phyloP scores from a whole-genome alignment of 148 eudicot species.

The Chenopodium berlandieri region DNA sequence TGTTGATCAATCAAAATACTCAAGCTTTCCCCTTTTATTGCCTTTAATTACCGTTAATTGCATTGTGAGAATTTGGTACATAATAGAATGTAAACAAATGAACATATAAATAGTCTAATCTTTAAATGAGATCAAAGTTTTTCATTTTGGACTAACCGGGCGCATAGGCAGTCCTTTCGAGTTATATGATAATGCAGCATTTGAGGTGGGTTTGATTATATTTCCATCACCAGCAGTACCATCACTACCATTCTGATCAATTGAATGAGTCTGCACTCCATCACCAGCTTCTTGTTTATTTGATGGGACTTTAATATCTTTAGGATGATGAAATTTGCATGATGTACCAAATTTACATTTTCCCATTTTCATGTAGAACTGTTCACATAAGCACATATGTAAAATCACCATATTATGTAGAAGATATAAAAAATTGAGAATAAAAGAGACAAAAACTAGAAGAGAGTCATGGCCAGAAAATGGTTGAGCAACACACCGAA shows the following conservation, averaged over 20 bases:
- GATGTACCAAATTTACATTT: slow-evolving; percentile 77
- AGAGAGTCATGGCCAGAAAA: background rate
- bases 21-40: too few relatives aligned
- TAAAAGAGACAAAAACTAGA: slow-evolving; percentile 1
- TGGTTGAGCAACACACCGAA: slow-evolving; percentile 49
- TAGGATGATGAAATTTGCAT: slow-evolving; percentile 97
- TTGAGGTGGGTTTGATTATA: slow-evolving; percentile 35
- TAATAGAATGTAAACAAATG: background rate
- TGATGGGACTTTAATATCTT: slow-evolving; percentile 52
- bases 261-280: slow-evolving; percentile 34
- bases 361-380: slow-evolving; percentile 87
- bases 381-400: slow-evolving; percentile 27
- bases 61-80: too few relatives aligned
- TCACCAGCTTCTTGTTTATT: slow-evolving; percentile 40
- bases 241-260: slow-evolving; percentile 24
- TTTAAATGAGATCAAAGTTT: background rate
- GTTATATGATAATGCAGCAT: slow-evolving; percentile 60
- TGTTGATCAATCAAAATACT: too few relatives aligned
- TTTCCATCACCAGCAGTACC: slow-evolving; percentile 35
- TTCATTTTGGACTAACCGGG: slow-evolving; percentile 42
- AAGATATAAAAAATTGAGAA: background rate
- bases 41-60: too few relatives aligned
- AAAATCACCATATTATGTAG: background rate
- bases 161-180: slow-evolving; percentile 90
- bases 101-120: background rate